Base-by-base conservation (phyloP, 2,329 filamentous ascomycete genomes). In the Xylariaceae sp. region DNA sequence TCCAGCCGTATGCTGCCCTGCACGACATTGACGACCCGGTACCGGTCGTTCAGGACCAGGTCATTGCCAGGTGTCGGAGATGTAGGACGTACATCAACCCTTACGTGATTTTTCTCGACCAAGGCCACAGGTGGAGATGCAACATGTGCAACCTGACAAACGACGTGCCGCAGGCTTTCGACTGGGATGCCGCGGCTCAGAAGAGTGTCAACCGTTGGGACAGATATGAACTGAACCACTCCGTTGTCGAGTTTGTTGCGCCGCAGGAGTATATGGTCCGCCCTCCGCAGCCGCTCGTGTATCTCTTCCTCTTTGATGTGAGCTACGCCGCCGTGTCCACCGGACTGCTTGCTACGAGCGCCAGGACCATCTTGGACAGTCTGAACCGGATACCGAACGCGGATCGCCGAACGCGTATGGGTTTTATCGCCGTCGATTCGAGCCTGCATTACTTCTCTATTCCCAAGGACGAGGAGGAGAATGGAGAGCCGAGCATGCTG, bases 81-180 rank as follows among this genome's bases (percentile, higher is more conserved):
- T 98, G 92, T 64, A 75, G 92, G 49, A 92, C 90, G 36, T 96
- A 96, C 60, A 96, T 96, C 69, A 96, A 96, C 59, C 89, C 92
- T 10, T 98, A 90, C 50, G 92, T 94, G 39, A 87, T 86, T 29
- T 98, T 98, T 65, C 68, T 98, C 40, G 92, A 98, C 52, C 87
- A 96, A 55, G 92, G 92, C 29, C 92, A 98, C 64, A 77, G 92
- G 55, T 98, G 92, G 92, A 82, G 90, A 54, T 98, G 92, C 68
- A 98, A 98, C 65, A 95, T 98, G 89, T 98, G 92, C 63, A 96
- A 94, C 61, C 70, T 98, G 45, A 95, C 89, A 49, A 98, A 98
- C 58, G 92, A 98, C 51, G 90, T 96, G 24, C 92, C 92, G n/a
- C 92, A 98, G 62, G 89, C 89, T 23, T 98, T 98, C 47, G 92